These are phyloP conservation scores for Trichoderma breve DNA, from an alignment of 2,329 filamentous ascomycete species.

Conservation along the genomic window DNA sequence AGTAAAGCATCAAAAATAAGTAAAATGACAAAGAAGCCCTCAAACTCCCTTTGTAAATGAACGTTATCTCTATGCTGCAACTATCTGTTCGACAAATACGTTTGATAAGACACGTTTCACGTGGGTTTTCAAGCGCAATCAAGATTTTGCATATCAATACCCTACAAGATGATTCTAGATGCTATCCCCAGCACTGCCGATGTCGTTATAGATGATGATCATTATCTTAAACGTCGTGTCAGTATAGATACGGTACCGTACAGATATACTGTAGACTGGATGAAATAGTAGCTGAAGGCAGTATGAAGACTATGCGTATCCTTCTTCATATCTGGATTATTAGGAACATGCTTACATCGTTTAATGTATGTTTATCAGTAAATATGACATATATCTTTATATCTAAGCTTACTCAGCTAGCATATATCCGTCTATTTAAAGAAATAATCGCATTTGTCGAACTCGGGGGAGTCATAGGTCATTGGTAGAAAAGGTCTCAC, in stretches of 20 bases:
- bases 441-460: neutral
- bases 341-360: neutral
- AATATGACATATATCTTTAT: neutral
- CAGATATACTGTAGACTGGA: neutral
- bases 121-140: accelerated
- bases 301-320: neutral
- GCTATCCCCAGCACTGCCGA: neutral
- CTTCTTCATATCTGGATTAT: neutral
- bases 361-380: neutral
- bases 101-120: neutral
- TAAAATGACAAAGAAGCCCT: neutral
- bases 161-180: neutral
- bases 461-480: neutral
- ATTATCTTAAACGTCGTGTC: neutral
- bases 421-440: neutral
- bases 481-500: neutral
- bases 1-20: neutral
- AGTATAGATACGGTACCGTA: neutral
- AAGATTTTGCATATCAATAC: neutral
- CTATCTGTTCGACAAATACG: neutral
- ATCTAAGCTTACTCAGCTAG: neutral
- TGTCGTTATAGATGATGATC: neutral
- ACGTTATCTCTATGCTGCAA: neutral
- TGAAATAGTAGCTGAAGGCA: neutral
- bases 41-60: neutral